Conservation (phyloP, 2,329 filamentous ascomycete species). For the Emmonsia crescens region DNA sequence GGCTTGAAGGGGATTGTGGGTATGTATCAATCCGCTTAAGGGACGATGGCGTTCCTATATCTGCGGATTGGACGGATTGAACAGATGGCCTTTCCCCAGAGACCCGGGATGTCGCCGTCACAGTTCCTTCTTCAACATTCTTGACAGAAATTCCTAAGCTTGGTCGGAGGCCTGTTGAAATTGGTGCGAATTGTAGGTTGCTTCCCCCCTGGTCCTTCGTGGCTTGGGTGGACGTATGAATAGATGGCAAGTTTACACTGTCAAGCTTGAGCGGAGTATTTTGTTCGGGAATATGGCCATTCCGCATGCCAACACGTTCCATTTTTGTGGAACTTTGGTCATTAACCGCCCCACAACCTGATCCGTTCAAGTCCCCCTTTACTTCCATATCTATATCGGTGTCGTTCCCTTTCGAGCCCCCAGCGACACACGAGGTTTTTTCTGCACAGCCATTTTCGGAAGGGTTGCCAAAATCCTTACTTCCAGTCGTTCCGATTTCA, state of each 20-base stretch:
- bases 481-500: not conserved
- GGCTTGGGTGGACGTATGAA: not conserved
- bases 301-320: not conserved
- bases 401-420: not conserved
- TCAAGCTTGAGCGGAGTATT: not conserved
- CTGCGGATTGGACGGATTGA: conserved; percentile 1
- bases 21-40: not conserved
- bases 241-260: not conserved
- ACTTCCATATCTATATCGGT: not conserved
- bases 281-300: not conserved
- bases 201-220: not conserved
- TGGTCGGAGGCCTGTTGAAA: not conserved
- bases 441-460: not conserved
- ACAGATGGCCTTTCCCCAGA: conserved; percentile 10
- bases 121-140: not conserved
- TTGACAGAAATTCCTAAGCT: not conserved
- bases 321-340: not conserved
- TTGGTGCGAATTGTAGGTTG: not conserved
- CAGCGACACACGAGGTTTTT: not conserved
- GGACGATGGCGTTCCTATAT: not conserved
- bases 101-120: not conserved
- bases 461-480: not conserved
- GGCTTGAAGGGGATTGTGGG: conserved; percentile 9
- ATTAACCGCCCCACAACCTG: not conserved
- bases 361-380: not conserved